These are phyloP conservation scores for Melastoma malabathricum DNA, from an alignment of 345 rosid genomes.

Conservation along the genomic window DNA sequence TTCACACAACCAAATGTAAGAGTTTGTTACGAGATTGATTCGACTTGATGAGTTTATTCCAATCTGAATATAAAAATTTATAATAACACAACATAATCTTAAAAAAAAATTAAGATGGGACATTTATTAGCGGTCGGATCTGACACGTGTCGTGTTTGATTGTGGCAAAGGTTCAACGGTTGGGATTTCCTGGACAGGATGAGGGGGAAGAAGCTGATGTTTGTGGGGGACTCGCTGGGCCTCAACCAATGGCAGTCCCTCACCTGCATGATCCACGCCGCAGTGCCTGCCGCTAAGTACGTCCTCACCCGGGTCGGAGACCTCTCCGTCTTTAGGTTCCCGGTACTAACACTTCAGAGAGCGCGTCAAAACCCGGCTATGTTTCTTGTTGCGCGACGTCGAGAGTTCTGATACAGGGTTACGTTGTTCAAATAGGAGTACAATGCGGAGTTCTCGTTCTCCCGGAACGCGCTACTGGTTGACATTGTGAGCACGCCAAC, in stretches of 20 bases:
- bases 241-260: constrained; percentile 40
- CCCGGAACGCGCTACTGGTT: constrained; percentile 59
- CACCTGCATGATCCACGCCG: constrained; percentile 29
- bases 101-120: too few species aligned
- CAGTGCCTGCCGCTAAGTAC: constrained; percentile 14
- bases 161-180: constrained; percentile 21
- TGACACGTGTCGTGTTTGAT: neutral
- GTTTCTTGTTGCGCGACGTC: neutral
- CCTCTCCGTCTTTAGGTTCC: constrained; percentile 19
- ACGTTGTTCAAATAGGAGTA: constrained; percentile 10
- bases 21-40: too few species aligned
- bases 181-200: constrained; percentile 15
- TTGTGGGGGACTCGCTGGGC: constrained; percentile 41
- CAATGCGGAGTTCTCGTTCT: constrained; percentile 6
- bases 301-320: constrained; percentile 7
- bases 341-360: constrained; percentile 6
- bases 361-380: too few species aligned
- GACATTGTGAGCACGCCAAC: constrained; percentile 26
- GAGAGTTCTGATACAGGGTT: neutral
- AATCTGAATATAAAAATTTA: neutral
- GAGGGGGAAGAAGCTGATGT: constrained; percentile 32
- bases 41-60: neutral
- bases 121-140: neutral
- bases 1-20: too few species aligned
- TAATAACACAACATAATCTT: neutral